Conservation (phyloP, 2,329 filamentous ascomycete species). For the Colletotrichum spinosum region DNA sequence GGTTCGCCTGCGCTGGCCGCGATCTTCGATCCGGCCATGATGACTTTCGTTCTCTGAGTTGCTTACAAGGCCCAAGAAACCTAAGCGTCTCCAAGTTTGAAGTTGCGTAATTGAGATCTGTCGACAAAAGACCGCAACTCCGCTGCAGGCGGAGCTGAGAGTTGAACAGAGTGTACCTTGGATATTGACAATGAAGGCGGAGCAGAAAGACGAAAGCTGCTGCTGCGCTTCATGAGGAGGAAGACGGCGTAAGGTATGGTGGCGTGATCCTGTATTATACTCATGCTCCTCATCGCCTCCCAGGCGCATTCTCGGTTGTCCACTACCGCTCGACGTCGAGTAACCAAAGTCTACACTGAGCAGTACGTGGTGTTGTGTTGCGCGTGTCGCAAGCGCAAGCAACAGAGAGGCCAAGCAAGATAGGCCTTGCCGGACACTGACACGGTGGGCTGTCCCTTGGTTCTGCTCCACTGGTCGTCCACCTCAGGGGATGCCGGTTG, state of each 20-base stretch:
- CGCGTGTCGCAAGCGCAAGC: no score
- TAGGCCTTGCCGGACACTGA: conserved; percentile 21
- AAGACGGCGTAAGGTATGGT: conserved; percentile 5
- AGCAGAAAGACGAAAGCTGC: conserved; percentile 18
- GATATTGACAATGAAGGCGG: conserved; percentile 3
- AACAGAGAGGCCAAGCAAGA: conserved; percentile 2
- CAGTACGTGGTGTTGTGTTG: conserved; percentile 7
- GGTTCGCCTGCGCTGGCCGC: not conserved
- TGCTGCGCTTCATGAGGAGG: conserved; percentile 12
- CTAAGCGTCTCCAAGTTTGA: not conserved
- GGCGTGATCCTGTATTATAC: conserved; percentile 28
- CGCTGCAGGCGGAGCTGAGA: conserved; percentile 17
- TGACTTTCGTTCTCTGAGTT: not conserved
- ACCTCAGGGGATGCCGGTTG: conserved; percentile 9
- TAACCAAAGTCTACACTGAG: not conserved
- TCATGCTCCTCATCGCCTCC: conserved; percentile 9
- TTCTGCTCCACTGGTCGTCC: conserved; percentile 21
- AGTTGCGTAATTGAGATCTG: not conserved
- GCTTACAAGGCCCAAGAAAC: not conserved
- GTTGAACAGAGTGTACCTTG: no score
- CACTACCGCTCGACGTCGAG: conserved; percentile 2
- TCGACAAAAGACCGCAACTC: not conserved
- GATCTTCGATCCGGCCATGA: conserved; percentile 17
- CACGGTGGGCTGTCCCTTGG: not conserved
- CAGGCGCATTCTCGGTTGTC: not conserved